Evolutionary conservation across 1,139 yeast genomes (phyloP), one percentile per base, ranked within the genome.

Genomic region (Wickerhamiella pararugosa): DNA sequence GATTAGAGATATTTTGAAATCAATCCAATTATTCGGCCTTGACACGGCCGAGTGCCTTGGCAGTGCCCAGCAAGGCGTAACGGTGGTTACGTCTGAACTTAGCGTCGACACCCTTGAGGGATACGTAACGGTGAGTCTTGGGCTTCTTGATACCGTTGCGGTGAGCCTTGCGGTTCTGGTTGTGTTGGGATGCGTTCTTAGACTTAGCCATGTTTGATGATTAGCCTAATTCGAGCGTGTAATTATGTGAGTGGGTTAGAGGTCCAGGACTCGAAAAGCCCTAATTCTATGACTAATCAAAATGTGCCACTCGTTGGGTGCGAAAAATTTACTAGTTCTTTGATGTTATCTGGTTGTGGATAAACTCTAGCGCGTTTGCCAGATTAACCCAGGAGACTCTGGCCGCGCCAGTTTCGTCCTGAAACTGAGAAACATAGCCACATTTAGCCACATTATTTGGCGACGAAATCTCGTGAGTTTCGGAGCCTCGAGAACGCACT

Each of bases 61-160:
- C 87, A 61, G 94, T 84, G 71, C 98, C 98, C 73, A 82, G 95
- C 66, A 84, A 78, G 73, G 96, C 97, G 73, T 79, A 84, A 75
- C 84, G 86, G 90, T 87, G 97, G 94, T 90, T 90, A 76, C 97
- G 83, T 69, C 78, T 79, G 93, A 90, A 90, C 81, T 90, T 90
- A 67, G 98, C 79, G 71, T 90, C 97, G 69, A 87, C 96, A 76
- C 94, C 94, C 75, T 83, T 87, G 71, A 84, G 77, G 56, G 97
- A 86, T 60, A 96, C 94, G 79, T 87, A 84, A 76, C 83, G 87
- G 93, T 77, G 71, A 66, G 95, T 80, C 78, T 75, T 81, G 63
- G 96, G 95, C 87, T 87, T 90, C 83, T 87, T 90, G 76, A 90
- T 90, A 75, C 98, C 98, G 83, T 90, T 90, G 70, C 79, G 87